Percentiles rank a stretch among this genome's conserved stretches.
phyloP scores from a whole-genome alignment of 1,284 basidiomycete species.

The Sporisorium iseilematis-ciliati region DNA sequence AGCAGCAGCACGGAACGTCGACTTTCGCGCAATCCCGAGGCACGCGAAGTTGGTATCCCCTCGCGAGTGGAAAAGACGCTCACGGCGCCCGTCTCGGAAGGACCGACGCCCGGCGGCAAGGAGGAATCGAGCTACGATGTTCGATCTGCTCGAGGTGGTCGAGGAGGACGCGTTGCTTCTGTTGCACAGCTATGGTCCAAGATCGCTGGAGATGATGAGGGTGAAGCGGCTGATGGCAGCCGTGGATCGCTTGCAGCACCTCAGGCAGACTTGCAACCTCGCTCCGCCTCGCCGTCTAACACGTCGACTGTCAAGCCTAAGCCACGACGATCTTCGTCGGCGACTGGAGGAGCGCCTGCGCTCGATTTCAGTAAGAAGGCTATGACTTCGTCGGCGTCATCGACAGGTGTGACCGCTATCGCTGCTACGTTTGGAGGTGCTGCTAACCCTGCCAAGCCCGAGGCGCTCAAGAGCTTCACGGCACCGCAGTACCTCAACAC shows the following conservation, averaged over 20 bases:
- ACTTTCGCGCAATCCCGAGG: slow-evolving; percentile 24
- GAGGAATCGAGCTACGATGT: slow-evolving; percentile 74
- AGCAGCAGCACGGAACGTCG: slow-evolving; percentile 20
- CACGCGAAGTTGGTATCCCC: slow-evolving; percentile 40
- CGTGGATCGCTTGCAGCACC: slow-evolving; percentile 20
- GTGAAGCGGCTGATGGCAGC: slow-evolving; percentile 1
- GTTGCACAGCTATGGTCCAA: slow-evolving; percentile 80
- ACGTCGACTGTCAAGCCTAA: slow-evolving; percentile 57
- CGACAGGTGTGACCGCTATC: slow-evolving; percentile 29
- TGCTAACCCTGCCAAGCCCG: slow-evolving; percentile 19
- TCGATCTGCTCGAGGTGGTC: slow-evolving; percentile 81
- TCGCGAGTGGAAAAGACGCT: slow-evolving; percentile 44
- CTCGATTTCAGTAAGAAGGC: slow-evolving; percentile 59
- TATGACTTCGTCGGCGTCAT: slow-evolving; percentile 19
- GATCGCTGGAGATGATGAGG: slow-evolving; percentile 55
- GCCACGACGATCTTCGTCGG: slow-evolving; percentile 39
- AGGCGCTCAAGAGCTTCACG: slow-evolving; percentile 39
- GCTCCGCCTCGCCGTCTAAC: slow-evolving; percentile 35
- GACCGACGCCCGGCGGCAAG: slow-evolving; percentile 9
- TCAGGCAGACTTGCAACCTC: slow-evolving; percentile 9
- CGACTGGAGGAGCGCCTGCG: slow-evolving; percentile 48
- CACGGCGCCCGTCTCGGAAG: slow-evolving; percentile 14
- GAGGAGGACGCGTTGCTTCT: slow-evolving; percentile 80
- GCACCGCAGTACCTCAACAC: slow-evolving; percentile 59
- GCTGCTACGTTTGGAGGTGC: slow-evolving; percentile 31